These are phyloP conservation scores for Micromonas commoda DNA, from an alignment of 139 green algal genomes.

Conservation along the genomic window DNA sequence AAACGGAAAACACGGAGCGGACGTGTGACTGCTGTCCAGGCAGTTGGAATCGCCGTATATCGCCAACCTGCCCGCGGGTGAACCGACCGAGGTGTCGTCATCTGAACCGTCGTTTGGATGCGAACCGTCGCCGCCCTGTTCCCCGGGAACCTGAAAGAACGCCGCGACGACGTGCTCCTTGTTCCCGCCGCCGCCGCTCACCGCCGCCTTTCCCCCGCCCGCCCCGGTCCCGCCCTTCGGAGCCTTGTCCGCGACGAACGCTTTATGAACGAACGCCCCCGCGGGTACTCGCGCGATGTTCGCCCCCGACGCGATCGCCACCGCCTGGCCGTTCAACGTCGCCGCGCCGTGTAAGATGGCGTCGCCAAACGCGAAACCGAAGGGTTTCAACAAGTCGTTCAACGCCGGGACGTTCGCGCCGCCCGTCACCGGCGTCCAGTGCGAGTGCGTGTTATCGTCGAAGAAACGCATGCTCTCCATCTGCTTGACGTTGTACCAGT, in stretches of 20 bases:
- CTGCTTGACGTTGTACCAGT: conserved; percentile 89
- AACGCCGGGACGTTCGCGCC: conserved; percentile 93
- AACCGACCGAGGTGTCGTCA: too few species aligned
- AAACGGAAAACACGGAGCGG: conserved; percentile 7
- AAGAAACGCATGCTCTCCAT: conserved; percentile 87
- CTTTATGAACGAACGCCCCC: conserved; percentile 50
- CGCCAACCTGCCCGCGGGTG: too few species aligned
- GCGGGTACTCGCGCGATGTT: conserved; percentile 56
- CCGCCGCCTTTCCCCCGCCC: too few species aligned
- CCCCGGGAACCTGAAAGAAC: conserved; percentile 8
- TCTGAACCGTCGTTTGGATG: too few species aligned
- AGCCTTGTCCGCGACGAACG: background rate
- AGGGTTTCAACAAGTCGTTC: conserved; percentile 85
- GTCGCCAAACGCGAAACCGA: conserved; percentile 74
- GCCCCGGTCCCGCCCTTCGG: background rate
- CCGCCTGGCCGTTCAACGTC: conserved; percentile 14
- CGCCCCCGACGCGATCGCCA: conserved; percentile 48
- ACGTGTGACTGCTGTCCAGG: conserved; percentile 66
- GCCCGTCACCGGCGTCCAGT: conserved; percentile 43
- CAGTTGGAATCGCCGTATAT: conserved; percentile 87
- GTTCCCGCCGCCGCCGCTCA: too few species aligned
- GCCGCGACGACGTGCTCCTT: conserved; percentile 30
- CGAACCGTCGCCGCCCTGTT: too few species aligned
- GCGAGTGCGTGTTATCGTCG: conserved; percentile 96
- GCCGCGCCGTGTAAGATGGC: conserved; percentile 8